These are phyloP conservation scores for Helminthosporium solani DNA, from an alignment of 2,329 filamentous ascomycete genomes.

Conservation along the genomic window DNA sequence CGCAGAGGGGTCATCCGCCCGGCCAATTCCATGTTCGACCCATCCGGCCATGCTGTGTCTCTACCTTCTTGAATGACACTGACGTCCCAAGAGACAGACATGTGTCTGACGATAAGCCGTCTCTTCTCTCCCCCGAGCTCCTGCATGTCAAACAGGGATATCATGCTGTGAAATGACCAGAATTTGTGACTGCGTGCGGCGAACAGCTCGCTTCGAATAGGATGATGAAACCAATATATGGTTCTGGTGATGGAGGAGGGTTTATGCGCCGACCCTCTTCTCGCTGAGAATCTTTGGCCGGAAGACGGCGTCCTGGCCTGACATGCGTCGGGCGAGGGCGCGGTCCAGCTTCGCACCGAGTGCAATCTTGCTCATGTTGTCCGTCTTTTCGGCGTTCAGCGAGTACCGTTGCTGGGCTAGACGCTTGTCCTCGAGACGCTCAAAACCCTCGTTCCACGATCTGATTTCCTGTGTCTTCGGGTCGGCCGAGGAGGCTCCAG, in stretches of 20 bases:
- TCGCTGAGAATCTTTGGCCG: constrained; percentile 51
- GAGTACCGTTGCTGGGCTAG: constrained; percentile 79
- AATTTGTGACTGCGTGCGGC: constrained; percentile 9
- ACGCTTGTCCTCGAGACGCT: constrained; percentile 87
- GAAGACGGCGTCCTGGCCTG: constrained; percentile 84
- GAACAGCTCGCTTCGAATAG: constrained; percentile 3
- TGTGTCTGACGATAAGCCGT: background rate
- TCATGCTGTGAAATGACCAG: constrained; percentile 5
- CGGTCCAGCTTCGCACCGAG: constrained; percentile 88
- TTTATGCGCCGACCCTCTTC: constrained; percentile 38
- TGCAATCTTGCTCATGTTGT: constrained; percentile 80
- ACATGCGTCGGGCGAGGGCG: constrained; percentile 83
- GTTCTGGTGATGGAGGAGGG: background rate
- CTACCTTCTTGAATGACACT: background rate
- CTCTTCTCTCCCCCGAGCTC: background rate
- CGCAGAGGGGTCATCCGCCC: background rate
- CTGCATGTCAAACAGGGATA: constrained; percentile 7
- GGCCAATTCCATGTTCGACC: background rate
- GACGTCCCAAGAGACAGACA: background rate
- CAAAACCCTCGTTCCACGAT: constrained; percentile 76
- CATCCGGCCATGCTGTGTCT: background rate
- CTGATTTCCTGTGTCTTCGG: constrained; percentile 65
- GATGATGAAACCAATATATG: background rate
- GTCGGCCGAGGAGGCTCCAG: constrained; percentile 40
- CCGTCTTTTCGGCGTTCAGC: constrained; percentile 75